Evolutionary conservation across 768 basidiomycete species (phyloP), one percentile per base, ranked within the genome.

Genomic region (Panaeolus cyanescens): DNA sequence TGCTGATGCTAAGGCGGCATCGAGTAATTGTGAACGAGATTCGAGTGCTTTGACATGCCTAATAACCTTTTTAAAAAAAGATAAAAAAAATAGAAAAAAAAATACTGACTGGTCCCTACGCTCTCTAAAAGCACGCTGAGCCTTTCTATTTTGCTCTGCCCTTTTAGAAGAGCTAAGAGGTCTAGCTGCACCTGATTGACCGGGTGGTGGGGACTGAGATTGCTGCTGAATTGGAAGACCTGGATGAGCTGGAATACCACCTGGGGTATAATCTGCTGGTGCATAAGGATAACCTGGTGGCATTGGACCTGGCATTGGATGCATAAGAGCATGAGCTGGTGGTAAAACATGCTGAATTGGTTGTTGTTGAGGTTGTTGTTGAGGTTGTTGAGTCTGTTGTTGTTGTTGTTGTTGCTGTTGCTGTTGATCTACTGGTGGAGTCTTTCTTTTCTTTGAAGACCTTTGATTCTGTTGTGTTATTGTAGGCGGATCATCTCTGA

Each of bases 81-180:
- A 42, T n/a, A n/a, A n/a, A n/a, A 62, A 58, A 72, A 65, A 54
- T 32, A 58, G 36, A 59, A 34, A 59, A 55, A 59, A 37, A 61
- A 32, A 61, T 22, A 84, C 90, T 75, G 59, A 94, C 93, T 91
- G 89, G 77, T 97, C 95, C 68, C 95, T 80, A 31, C 95, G 86
- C 72, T 95, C 92, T 62, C 95, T 79, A 74, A 96, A 97, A 1
- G 93, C 94, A 39, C 94, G 83, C 76, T 97, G 95, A 0, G 95
- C 95, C 74, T 95, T 95, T 67, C 95, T 83, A 73, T 97, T 97
- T 78, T 97, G 95, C 69, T 96, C 95, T 40, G 95, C 95, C 9
- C 95, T 85, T 71, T 95, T 95, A 71, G 88, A 91, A 69, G 83
- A 86, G 73, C 89, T 92, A 55, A 95, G 79, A 10, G 85, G 75